phyloP scores from a whole-genome alignment of 1,284 basidiomycete genomes.

The Malassezia restricta region DNA sequence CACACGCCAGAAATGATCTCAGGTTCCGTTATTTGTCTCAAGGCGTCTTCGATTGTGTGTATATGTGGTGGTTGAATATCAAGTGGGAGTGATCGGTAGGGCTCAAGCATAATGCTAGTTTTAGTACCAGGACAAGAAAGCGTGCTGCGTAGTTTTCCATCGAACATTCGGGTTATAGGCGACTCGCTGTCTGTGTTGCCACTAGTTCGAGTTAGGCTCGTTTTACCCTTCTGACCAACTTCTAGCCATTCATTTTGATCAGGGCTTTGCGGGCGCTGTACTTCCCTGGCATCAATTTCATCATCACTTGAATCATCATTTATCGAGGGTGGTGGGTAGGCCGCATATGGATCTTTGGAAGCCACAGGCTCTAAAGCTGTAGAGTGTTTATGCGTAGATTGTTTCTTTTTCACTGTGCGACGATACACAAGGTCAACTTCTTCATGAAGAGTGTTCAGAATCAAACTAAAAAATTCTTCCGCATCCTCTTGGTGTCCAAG shows the following conservation, averaged over 20 bases:
- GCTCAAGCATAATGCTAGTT: slow-evolving; percentile 80
- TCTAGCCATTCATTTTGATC: slow-evolving; percentile 62
- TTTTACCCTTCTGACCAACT: slow-evolving; percentile 78
- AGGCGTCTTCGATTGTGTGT: slow-evolving; percentile 68
- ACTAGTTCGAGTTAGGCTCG: slow-evolving; percentile 66
- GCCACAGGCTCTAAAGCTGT: background rate
- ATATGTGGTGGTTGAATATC: slow-evolving; percentile 68
- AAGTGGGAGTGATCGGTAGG: slow-evolving; percentile 76
- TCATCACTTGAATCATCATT: slow-evolving; percentile 14
- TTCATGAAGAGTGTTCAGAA: slow-evolving; percentile 86
- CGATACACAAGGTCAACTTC: slow-evolving; percentile 55
- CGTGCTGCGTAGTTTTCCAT: slow-evolving; percentile 80
- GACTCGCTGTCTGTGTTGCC: slow-evolving; percentile 60
- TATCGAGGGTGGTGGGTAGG: background rate
- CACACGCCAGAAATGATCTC: slow-evolving; percentile 67
- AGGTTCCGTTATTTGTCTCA: slow-evolving; percentile 65
- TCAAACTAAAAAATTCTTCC: slow-evolving; percentile 96
- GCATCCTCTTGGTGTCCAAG: slow-evolving; percentile 94
- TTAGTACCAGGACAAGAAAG: slow-evolving; percentile 65
- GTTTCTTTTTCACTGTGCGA: background rate
- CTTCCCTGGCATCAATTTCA: slow-evolving; percentile 49
- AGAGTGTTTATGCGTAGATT: background rate
- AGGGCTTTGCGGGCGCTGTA: slow-evolving; percentile 35
- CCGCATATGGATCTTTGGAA: background rate
- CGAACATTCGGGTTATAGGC: slow-evolving; percentile 81